Percentiles rank a stretch among this genome's conserved stretches.
phyloP scores from a whole-genome alignment of 805 yeast genomes.

The Kuraishia hungarica region DNA sequence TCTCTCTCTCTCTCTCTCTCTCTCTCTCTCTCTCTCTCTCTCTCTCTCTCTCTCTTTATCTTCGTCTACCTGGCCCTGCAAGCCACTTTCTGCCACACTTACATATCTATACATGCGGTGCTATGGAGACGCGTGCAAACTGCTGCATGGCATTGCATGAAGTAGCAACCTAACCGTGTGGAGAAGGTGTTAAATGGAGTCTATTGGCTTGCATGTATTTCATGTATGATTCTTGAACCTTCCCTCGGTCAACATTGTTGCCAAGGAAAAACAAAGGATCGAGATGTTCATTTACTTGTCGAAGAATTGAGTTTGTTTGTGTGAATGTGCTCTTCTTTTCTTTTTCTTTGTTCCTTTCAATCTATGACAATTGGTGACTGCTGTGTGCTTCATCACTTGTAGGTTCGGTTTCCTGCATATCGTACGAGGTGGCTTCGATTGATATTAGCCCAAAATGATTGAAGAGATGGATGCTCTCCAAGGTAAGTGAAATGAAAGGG shows the following conservation, averaged over 20 bases:
- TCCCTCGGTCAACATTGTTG: not conserved
- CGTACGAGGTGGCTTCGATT: not conserved
- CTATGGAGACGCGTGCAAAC: not conserved
- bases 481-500: not conserved
- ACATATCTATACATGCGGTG: not conserved
- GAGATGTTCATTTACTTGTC: not conserved
- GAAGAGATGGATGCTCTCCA: not conserved
- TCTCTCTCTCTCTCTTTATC: too few relatives aligned
- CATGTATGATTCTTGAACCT: not conserved
- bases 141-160: not conserved
- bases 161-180: not conserved
- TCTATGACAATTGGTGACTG: too few relatives aligned
- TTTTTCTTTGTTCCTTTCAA: not conserved
- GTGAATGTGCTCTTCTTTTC: not conserved
- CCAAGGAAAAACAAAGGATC: not conserved
- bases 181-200: not conserved
- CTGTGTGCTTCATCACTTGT: too few relatives aligned
- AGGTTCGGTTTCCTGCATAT: too few relatives aligned
- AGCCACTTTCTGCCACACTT: not conserved
- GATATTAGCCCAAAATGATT: not conserved
- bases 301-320: not conserved
- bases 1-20: not conserved
- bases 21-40: too few relatives aligned
- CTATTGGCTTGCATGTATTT: not conserved
- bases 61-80: not conserved